Percentiles rank a stretch among this genome's conserved stretches.
These are phyloP conservation scores for Globisporangium parvum DNA, from an alignment of 352 stramenopile species.

Conservation along the genomic window DNA sequence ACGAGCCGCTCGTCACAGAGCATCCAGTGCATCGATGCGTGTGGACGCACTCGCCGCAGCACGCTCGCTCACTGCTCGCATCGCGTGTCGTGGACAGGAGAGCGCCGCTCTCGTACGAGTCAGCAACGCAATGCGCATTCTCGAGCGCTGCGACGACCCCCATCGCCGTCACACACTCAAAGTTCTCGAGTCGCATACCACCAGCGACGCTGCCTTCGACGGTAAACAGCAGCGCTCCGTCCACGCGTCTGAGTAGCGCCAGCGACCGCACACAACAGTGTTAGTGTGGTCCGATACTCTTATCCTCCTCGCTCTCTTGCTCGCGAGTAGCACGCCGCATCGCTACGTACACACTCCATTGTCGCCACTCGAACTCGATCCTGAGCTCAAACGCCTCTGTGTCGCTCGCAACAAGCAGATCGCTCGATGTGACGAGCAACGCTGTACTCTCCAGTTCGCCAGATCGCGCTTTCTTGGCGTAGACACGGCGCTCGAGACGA, in stretches of 20 bases:
- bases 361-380: conserved; percentile 12
- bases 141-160: not conserved
- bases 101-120: conserved; percentile 6
- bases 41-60: conserved; percentile 13
- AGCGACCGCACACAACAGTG: not conserved
- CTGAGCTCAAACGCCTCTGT: conserved; percentile 12
- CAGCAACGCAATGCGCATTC: conserved; percentile 2
- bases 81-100: conserved; percentile 1
- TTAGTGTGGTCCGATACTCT: not conserved
- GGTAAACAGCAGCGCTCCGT: conserved; percentile 7
- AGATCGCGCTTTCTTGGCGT: not conserved
- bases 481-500: not conserved
- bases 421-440: not conserved
- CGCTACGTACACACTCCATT: conserved; percentile 15
- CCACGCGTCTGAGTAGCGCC: not conserved
- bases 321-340: not conserved
- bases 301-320: not conserved
- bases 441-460: not conserved
- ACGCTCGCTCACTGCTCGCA: conserved; percentile 4
- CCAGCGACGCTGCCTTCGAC: conserved; percentile 1
- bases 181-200: conserved; percentile 1
- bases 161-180: conserved; percentile 20
- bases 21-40: conserved; percentile 13
- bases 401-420: conserved; percentile 8
- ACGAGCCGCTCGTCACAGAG: conserved; percentile 2